Base-by-base conservation (phyloP, 2,329 filamentous ascomycete genomes). In the Cordyceps cateniannulata region DNA sequence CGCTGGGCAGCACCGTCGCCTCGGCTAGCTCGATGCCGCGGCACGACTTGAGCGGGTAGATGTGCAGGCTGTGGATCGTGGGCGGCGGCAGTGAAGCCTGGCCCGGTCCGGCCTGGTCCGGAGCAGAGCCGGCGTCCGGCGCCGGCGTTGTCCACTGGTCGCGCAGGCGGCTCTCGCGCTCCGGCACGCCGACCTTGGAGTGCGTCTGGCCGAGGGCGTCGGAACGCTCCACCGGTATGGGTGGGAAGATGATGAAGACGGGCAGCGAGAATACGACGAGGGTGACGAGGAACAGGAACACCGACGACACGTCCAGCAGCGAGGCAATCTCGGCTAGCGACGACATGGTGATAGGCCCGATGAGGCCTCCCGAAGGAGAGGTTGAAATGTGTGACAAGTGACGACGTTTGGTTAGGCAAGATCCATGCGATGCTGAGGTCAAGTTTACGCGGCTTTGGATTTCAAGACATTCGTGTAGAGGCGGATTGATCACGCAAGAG, bases 41-140 rank as follows among this genome's bases (percentile, higher is more conserved):
- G 71, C 91, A 96, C 61, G 89, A 91, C 75, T 96, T 93, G 71
- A 96, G 76, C 1, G 93, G 92, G 72, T 95, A 93, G 62, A 92
- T 82, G 75, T 86, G 87, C 56, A 96, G 77, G 60, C 88, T 89
- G 71, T 91, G 74, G 56, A 82, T 70, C 22, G 60, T 63, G 61
- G 67, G 54, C 38, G 62, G 40, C 65, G 67, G 61, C 35, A 66
- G 65, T 25, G 18, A 3, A 7, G 12, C 25, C 63, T 55, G n/a
- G n/a, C n/a, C n/a, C n/a, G n/a, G n/a, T n/a, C n/a, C n/a, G n/a
- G n/a, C n/a, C n/a, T n/a, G n/a, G n/a, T n/a, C n/a, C n/a, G n/a
- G n/a, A n/a, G n/a, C n/a, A n/a, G n/a, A n/a, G n/a, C n/a, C n/a
- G n/a, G n/a, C n/a, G n/a, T n/a, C n/a, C n/a, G n/a, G n/a, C n/a